phyloP scores from a whole-genome alignment of 805 yeast genomes.

The Priceomyces carsonii region DNA sequence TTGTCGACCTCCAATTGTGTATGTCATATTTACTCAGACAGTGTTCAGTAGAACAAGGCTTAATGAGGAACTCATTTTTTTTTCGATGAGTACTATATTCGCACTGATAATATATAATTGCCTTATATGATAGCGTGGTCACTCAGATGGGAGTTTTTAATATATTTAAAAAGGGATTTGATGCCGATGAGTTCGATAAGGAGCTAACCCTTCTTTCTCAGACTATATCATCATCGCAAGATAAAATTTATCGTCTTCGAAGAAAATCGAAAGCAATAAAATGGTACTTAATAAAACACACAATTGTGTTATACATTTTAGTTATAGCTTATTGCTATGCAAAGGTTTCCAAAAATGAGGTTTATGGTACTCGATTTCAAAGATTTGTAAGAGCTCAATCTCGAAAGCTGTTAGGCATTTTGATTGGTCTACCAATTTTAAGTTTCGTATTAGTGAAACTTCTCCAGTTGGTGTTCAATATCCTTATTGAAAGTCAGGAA shows the following conservation, averaged over 20 bases:
- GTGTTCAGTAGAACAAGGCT: no score
- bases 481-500: slow-evolving; percentile 23
- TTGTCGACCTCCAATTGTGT: slow-evolving; percentile 36
- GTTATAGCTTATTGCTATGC: slow-evolving; percentile 22
- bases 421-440: slow-evolving; percentile 26
- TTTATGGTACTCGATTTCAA: slow-evolving; percentile 17
- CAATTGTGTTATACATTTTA: slow-evolving; percentile 21
- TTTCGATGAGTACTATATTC: no score
- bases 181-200: slow-evolving; percentile 33
- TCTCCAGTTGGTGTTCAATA: slow-evolving; percentile 15
- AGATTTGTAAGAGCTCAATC: slow-evolving; percentile 28
- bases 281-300: slow-evolving; percentile 16
- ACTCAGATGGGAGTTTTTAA: slow-evolving; percentile 32
- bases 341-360: slow-evolving; percentile 15
- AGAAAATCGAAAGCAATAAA: slow-evolving; percentile 14
- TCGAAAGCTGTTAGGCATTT: slow-evolving; percentile 13
- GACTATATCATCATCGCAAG: slow-evolving; percentile 25
- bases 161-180: slow-evolving; percentile 26
- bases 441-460: slow-evolving; percentile 16
- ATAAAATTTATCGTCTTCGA: slow-evolving; percentile 23
- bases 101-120: no score
- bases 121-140: no score
- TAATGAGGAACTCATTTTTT: no score
- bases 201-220: slow-evolving; percentile 31
- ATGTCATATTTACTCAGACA: slow-evolving; percentile 33